Conservation (phyloP, 2,329 filamentous ascomycete species). For the Pyrenophora teres region DNA sequence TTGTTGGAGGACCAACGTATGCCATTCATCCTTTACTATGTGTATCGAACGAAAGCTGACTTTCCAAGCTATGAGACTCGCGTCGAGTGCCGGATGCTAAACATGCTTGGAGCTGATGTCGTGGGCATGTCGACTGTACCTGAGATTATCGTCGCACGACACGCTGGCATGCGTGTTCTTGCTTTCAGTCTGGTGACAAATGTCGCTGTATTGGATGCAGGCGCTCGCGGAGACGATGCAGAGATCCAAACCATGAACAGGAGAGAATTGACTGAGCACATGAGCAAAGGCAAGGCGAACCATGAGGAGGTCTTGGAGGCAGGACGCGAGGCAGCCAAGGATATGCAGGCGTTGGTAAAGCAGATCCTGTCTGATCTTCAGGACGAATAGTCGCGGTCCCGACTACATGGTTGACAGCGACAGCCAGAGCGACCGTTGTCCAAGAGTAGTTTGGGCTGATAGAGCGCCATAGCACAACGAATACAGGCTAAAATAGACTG, state of each 20-base stretch:
- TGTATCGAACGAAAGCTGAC: slow-evolving; percentile 11
- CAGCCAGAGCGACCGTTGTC: not conserved
- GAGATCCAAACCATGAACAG: slow-evolving; percentile 57
- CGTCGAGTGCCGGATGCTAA: slow-evolving; percentile 67
- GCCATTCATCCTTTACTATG: slow-evolving; percentile 19
- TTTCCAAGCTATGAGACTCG: slow-evolving; percentile 64
- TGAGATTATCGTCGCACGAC: slow-evolving; percentile 68
- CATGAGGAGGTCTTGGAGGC: slow-evolving; percentile 69
- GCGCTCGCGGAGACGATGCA: slow-evolving; percentile 62
- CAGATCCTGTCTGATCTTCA: slow-evolving; percentile 51
- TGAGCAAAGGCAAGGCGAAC: slow-evolving; percentile 65
- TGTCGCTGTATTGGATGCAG: slow-evolving; percentile 63
- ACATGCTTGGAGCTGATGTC: slow-evolving; percentile 66
- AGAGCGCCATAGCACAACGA: not conserved
- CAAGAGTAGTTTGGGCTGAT: not conserved
- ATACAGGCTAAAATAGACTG: not conserved
- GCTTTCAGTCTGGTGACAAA: slow-evolving; percentile 71
- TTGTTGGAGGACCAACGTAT: slow-evolving; percentile 65
- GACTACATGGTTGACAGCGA: not conserved
- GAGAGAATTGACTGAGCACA: slow-evolving; percentile 58
- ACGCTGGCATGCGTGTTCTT: slow-evolving; percentile 65
- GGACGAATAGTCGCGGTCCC: slow-evolving; percentile 16
- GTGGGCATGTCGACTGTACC: slow-evolving; percentile 74
- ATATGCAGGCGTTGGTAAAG: slow-evolving; percentile 63
- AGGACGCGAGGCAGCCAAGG: slow-evolving; percentile 62